These are phyloP conservation scores for Lactarius psammicola DNA, from an alignment of 768 basidiomycete species.

Conservation along the genomic window DNA sequence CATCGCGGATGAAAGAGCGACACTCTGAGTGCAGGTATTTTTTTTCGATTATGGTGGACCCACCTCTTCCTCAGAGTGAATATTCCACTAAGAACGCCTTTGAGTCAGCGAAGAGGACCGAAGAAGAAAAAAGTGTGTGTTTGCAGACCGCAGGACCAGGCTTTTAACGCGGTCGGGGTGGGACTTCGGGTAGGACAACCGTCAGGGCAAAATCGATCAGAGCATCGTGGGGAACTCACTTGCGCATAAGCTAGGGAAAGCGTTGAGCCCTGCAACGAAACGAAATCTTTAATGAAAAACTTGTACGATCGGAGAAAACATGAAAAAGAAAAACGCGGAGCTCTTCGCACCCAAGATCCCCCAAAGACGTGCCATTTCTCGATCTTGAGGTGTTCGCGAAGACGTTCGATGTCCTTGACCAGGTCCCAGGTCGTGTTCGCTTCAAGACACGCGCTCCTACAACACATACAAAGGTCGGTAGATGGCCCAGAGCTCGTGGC, in stretches of 20 bases:
- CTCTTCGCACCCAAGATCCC: constrained; percentile 72
- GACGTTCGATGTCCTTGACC: constrained; percentile 83
- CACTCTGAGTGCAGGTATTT: background rate
- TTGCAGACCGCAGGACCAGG: constrained; percentile 66
- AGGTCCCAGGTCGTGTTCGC: constrained; percentile 96
- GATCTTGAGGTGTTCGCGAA: constrained; percentile 71
- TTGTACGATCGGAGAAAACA: background rate
- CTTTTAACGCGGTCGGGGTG: constrained; percentile 81
- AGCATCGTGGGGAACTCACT: constrained; percentile 38
- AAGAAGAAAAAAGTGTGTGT: background rate
- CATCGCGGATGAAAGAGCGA: background rate
- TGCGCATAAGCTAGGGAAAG: constrained; percentile 84
- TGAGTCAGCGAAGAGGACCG: constrained; percentile 4
- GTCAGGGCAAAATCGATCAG: background rate
- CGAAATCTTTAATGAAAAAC: background rate
- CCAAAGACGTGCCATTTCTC: constrained; percentile 95
- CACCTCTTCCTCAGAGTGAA: constrained; percentile 83
- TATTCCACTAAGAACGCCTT: constrained; percentile 59
- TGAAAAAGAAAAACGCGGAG: constrained; percentile 2
- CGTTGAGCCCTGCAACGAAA: constrained; percentile 66
- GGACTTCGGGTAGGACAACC: constrained; percentile 41
- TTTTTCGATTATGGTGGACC: background rate
- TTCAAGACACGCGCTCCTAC: constrained; percentile 67
- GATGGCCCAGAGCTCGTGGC: background rate
- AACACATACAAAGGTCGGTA: constrained; percentile 20